phyloP scores from a whole-genome alignment of 2,329 filamentous ascomycete species.

The Saccharata proteae region DNA sequence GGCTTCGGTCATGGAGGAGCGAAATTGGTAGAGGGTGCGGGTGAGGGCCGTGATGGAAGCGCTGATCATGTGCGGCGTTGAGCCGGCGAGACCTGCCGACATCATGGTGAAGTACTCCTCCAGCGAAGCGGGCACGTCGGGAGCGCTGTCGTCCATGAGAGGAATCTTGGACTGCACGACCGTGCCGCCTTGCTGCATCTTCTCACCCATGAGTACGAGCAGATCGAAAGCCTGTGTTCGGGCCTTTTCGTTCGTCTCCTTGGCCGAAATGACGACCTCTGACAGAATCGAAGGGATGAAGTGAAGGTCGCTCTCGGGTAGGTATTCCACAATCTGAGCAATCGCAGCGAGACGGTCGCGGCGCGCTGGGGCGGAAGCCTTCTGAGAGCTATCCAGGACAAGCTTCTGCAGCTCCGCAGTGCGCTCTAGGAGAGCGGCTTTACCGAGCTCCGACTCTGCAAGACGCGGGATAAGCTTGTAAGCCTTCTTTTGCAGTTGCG shows the following conservation, averaged over 20 bases:
- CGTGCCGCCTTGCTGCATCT: conserved; percentile 59
- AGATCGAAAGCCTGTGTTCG: conserved; percentile 82
- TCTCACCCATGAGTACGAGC: conserved; percentile 76
- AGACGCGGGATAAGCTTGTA: conserved; percentile 95
- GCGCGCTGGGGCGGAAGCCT: conserved; percentile 74
- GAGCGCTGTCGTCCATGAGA: conserved; percentile 73
- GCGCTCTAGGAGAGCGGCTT: conserved; percentile 62
- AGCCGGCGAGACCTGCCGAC: conserved; percentile 83
- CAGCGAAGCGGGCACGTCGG: conserved; percentile 64
- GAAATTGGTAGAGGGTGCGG: conserved; percentile 87
- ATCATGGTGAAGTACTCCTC: conserved; percentile 99
- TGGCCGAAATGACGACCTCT: conserved; percentile 91
- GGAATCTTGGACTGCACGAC: conserved; percentile 81
- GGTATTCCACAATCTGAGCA: conserved; percentile 62
- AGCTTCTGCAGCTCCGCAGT: conserved; percentile 71
- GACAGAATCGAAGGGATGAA: conserved; percentile 87
- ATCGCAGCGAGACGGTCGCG: conserved; percentile 79
- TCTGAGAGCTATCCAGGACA: conserved; percentile 66
- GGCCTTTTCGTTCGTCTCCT: conserved; percentile 94
- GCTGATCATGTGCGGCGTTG: conserved; percentile 92
- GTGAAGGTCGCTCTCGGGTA: conserved; percentile 68
- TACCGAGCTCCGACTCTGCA: conserved; percentile 66
- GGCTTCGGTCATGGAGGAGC: conserved; percentile 52
- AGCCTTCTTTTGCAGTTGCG: conserved; percentile 95
- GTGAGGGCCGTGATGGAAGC: conserved; percentile 93